Evolutionary conservation across 192 early-diverging fungal genomes (phyloP).

Genomic region (Linnemannia schmuckeri): DNA sequence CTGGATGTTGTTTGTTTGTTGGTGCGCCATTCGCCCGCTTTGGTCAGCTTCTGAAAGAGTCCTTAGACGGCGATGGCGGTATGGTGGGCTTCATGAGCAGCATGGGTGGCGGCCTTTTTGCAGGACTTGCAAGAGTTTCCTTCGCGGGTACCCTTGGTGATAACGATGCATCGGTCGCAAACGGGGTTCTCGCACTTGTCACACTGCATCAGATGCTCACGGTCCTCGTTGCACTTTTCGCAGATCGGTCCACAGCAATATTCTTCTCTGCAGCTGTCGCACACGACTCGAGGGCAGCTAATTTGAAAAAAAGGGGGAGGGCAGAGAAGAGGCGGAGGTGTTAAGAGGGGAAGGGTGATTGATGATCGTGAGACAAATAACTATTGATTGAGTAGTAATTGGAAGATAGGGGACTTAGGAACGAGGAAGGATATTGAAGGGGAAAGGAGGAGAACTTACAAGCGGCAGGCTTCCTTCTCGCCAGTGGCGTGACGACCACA

Average conservation of each 20-base stretch:
- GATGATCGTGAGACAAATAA: too few species aligned
- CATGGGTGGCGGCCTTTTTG: constrained; percentile 9
- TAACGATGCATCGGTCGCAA: constrained; percentile 52
- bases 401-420: not conserved
- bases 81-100: not conserved
- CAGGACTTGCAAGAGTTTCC: constrained; percentile 53
- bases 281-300: constrained; percentile 55
- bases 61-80: constrained; percentile 18
- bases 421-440: not conserved
- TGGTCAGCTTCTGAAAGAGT: too few species aligned
- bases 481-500: constrained; percentile 55
- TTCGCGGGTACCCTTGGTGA: constrained; percentile 48
- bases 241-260: constrained; percentile 56
- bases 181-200: constrained; percentile 48
- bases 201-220: constrained; percentile 51
- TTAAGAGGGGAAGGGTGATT: not conserved
- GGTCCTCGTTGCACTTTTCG: constrained; percentile 38
- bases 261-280: constrained; percentile 55
- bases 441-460: constrained; percentile 26
- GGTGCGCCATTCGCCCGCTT: too few species aligned
- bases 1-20: not conserved
- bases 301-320: not conserved
- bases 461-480: constrained; percentile 56
- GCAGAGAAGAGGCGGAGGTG: not conserved
- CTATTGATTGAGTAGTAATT: not conserved